phyloP scores from a whole-genome alignment of 225 moss, liverwort and hornwort species.

The Pleurozium schreberi region DNA sequence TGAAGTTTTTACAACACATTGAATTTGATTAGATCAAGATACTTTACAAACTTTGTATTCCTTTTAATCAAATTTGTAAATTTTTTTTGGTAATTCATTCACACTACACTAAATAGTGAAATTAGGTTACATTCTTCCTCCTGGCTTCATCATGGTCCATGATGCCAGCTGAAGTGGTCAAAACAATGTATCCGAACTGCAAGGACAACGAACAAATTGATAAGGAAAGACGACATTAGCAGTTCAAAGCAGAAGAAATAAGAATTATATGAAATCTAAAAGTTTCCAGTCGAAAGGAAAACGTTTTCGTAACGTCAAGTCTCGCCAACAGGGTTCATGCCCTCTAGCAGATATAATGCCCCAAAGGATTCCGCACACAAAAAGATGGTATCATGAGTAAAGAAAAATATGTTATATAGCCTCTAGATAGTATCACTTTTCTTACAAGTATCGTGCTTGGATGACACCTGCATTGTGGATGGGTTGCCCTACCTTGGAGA shows the following conservation, averaged over 20 bases:
- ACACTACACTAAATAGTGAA: too few relatives aligned
- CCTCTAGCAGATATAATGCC: neutral
- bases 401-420: neutral
- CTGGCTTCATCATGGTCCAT: constrained; percentile 86
- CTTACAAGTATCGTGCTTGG: too few relatives aligned
- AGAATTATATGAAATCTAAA: neutral
- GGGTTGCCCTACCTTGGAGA: too few relatives aligned
- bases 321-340: neutral
- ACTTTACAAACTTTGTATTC: neutral
- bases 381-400: neutral
- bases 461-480: too few relatives aligned
- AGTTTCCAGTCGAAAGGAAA: neutral
- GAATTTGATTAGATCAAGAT: neutral
- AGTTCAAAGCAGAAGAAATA: neutral
- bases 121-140: constrained; percentile 85
- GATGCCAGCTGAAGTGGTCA: constrained; percentile 82
- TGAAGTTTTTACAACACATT: neutral
- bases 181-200: constrained; percentile 76
- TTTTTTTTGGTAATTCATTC: too few relatives aligned
- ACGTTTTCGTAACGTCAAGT: neutral
- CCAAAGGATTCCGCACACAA: neutral
- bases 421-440: too few relatives aligned
- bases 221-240: neutral
- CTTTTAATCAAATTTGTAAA: too few relatives aligned
- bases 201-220: neutral